A percentile compares a stretch with the other conserved stretches of the same genome.
Conservation (phyloP, 768 basidiomycete species). For the Phallus indusiatus region DNA sequence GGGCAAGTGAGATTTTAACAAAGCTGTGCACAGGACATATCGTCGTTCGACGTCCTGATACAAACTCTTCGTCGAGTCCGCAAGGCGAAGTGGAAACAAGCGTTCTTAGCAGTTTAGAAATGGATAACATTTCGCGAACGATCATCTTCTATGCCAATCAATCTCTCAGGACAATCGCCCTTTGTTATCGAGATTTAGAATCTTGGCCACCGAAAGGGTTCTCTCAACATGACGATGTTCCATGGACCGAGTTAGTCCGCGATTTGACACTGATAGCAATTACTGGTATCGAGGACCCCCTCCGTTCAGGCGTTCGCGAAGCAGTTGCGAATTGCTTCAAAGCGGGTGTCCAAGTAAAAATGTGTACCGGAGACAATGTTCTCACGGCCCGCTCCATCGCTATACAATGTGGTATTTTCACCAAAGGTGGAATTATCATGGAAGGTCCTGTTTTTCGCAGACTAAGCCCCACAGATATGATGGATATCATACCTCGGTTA, state of each 20-base stretch:
- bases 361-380: slow-evolving; percentile 98
- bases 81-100: slow-evolving; percentile 39
- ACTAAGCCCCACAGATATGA: slow-evolving; percentile 57
- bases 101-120: slow-evolving; percentile 54
- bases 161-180: slow-evolving; percentile 84
- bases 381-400: slow-evolving; percentile 96
- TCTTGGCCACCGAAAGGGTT: slow-evolving; percentile 69
- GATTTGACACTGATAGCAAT: slow-evolving; percentile 84
- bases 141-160: slow-evolving; percentile 99
- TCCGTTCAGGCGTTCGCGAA: slow-evolving; percentile 80
- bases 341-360: slow-evolving; percentile 91
- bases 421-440: slow-evolving; percentile 91
- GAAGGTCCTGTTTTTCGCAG: slow-evolving; percentile 91
- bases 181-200: slow-evolving; percentile 85
- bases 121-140: slow-evolving; percentile 80
- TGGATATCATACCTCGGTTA: slow-evolving; percentile 80
- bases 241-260: slow-evolving; percentile 56
- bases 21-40: slow-evolving; percentile 69
- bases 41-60: slow-evolving; percentile 38
- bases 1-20: slow-evolving; percentile 87
- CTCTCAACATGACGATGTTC: slow-evolving; percentile 39
- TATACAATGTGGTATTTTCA: slow-evolving; percentile 91
- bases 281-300: slow-evolving; percentile 92
- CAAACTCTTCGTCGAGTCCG: slow-evolving; percentile 19
- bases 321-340: slow-evolving; percentile 81